These are phyloP conservation scores for Cydonia oblonga DNA, from an alignment of 331 rosid genomes.

Conservation along the genomic window DNA sequence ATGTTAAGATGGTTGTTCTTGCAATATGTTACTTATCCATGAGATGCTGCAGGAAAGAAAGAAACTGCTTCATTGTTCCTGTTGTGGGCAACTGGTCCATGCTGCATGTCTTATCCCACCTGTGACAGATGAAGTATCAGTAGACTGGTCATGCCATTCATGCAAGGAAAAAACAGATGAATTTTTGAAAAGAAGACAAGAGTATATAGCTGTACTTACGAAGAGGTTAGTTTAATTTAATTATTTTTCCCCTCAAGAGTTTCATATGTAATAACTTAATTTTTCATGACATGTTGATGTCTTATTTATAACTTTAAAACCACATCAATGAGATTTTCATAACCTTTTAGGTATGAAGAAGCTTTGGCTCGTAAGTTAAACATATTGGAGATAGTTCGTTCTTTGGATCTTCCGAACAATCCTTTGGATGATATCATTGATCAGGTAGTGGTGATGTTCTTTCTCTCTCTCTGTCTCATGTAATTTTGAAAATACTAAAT, in stretches of 20 bases:
- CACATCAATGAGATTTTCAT: background rate
- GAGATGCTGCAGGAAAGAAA: slow-evolving; percentile 53
- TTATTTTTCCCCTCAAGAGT: background rate
- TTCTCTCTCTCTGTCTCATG: background rate
- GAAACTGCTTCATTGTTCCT: slow-evolving; percentile 63
- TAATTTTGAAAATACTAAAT: background rate
- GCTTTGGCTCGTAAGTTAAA: slow-evolving; percentile 75
- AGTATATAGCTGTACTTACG: slow-evolving; percentile 46
- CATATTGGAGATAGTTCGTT: slow-evolving; percentile 60
- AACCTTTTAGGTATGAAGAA: slow-evolving; percentile 42
- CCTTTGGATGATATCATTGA: slow-evolving; percentile 95
- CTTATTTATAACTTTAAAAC: background rate
- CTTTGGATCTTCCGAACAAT: slow-evolving; percentile 93
- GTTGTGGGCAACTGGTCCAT: slow-evolving; percentile 64
- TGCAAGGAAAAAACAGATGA: slow-evolving; percentile 69
- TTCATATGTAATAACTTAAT: slow-evolving; percentile 4
- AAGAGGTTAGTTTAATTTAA: slow-evolving; percentile 32
- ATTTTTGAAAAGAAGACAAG: slow-evolving; percentile 43
- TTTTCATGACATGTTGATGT: slow-evolving; percentile 10
- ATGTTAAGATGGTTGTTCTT: slow-evolving; percentile 5
- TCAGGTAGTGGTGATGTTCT: slow-evolving; percentile 47
- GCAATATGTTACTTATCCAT: slow-evolving; percentile 4
- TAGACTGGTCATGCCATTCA: slow-evolving; percentile 63
- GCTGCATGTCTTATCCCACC: slow-evolving; percentile 61
- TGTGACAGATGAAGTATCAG: slow-evolving; percentile 31